Base-by-base conservation (phyloP, 1,284 basidiomycete species). In the Apiotrichum veenhuisii region DNA sequence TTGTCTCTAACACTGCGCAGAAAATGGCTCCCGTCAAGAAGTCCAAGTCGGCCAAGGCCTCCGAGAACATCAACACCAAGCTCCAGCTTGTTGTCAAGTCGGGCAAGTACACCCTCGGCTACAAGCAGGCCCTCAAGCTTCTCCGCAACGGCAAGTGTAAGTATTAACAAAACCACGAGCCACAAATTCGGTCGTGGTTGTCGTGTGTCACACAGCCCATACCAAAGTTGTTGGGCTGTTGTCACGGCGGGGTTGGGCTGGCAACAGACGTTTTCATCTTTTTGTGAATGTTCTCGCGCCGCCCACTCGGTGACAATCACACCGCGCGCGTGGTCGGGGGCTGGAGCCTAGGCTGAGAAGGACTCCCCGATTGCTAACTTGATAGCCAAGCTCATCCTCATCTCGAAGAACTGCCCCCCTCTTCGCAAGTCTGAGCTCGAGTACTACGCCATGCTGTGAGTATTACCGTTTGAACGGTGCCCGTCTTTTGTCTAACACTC, bases 21-120 rank as follows among this genome's bases (percentile, higher is more conserved):
- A 47, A 72, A 80, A 95, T 94, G 91, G 91, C 91, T 73, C 89
- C 91, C 71, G 85, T 87, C 69, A 94, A 94, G 81, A 94, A 96
- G 83, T 88, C 88, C 77, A 97, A 96, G 83, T 83, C 91, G 49
- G 75, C 88, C 73, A 94, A 93, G 82, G 86, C 85, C 71, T 88
- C 86, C 72, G 95, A 98, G 84, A 93, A 89, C 76, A 96, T 98
- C 82, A 85, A 94, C 75, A 86, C 93, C 71, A 87, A 89, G 77
- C 89, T 98, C 65, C 89, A 92, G 65, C 91, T 99, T 72, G 94
- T 97, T 76, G 94, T 98, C 80, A 98, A 98, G 85, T 97, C 93
- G 68, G 78, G 78, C 64, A 76, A 75, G 80, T 95, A 89, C 85
- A 83, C 84, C 57, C 83, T 96, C 66, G 93, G 94, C 62, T 95